Base-by-base conservation (phyloP, 345 rosid genomes). In the Brassica juncea region DNA sequence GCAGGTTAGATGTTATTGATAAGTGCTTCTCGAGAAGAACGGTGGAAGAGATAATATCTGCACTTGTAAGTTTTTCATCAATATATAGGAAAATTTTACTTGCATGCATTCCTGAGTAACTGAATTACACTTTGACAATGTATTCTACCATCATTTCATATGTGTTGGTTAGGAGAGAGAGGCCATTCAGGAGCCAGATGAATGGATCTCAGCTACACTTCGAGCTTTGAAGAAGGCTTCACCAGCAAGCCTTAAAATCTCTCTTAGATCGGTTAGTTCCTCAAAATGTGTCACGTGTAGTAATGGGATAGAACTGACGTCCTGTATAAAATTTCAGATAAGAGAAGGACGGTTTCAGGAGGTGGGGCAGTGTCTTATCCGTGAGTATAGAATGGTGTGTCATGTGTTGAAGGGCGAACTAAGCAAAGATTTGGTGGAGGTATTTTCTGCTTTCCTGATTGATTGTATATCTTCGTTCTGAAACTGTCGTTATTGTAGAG, bases 391-490 rank as follows among this genome's bases (percentile, higher is more conserved):
- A 84, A 90, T 92, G 88, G 93, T 84, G 77, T 89, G 91, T 76
- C 97, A 90, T 80, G 88, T 68, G 58, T 0, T 92, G 84, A 88
- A 60, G 52, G 97, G 97, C 82, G 84, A 86, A n/a, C 67, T 91
- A 71, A 91, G 97, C 92, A 88, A 86, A 81, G 97, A 94, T 82
- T 83, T 89, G 47, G 62, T 86, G 15, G 97, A 92, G 98, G 97
- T 90, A 69, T 57, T 54, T 2, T 64, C 14, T 52, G 42, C 70
- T 25, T 37, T 75, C 30, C 34, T 4, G 30, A 27, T 27, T 12
- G 2, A 57, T 44, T 14, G 32, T 23, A 4, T 19, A 4, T 25
- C 28, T 49, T 72, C 6, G 15, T 60, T 16, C 11, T 57, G 10
- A 11, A 27, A 54, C 1, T 61, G 35, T 44, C 35, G 9, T 70